Evolutionary conservation across 805 yeast species (phyloP), one percentile per base, ranked within the genome.

Genomic region (Ogataea ganodermae): DNA sequence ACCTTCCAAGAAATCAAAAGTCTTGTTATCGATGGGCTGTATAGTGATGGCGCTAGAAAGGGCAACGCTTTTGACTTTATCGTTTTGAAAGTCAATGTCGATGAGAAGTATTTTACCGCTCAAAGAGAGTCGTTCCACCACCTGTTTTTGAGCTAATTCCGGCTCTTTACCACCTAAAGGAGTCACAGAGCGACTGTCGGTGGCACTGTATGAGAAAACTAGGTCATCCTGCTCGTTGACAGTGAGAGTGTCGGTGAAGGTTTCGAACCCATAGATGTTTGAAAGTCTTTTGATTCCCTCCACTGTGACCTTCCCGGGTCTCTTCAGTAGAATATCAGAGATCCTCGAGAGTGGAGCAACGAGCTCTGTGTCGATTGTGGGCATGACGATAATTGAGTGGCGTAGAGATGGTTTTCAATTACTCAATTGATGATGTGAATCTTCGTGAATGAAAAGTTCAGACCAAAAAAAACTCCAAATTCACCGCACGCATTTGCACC

Each of bases 211-310:
- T 6, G 54, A 37, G 28, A 36, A 53, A 7, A 74, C 72, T 1
- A 58, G 58, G 14, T 64, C 70, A 38, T 64, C 72, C 31, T 60
- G 71, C 49, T 71, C 75, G 3, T 54, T 65, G 12, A 63, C 55
- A 1, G 70, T 65, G 4, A 67, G 62, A 5, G 53, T 52, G 49
- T 65, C 69, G 4, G 60, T 56, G 45, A 67, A 67, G 6, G 70
- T 67, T 38, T 68, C 71, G 46, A 69, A 69, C 2, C 72, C 73
- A 45, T 69, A 68, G n/a, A 66, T 60, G 38, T 64, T 64, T 10
- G 71, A 64, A 10, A 69, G 48, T 18, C 65, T 50, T 36, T 65
- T 63, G 46, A 69, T 64, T 6, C 70, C 66, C 9, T 61, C 67
- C 12, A 67, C 55, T 4, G 61, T 51, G 7, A 68, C 68, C 6